Conservation (phyloP, 257 asterid species). For the Salvia hispanica region DNA sequence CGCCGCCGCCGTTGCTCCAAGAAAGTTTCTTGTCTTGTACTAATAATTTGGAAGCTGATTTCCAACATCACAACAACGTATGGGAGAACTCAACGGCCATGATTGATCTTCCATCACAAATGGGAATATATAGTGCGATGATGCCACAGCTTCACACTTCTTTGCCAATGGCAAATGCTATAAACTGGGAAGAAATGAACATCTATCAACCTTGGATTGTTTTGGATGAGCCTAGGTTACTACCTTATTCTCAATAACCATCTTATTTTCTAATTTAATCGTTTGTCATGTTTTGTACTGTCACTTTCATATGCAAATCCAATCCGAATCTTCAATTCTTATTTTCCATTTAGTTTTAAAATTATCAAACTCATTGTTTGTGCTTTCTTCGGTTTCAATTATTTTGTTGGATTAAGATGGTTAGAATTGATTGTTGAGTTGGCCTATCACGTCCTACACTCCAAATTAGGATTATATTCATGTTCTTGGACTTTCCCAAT, state of each 20-base stretch:
- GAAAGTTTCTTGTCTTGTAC: background rate
- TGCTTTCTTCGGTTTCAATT: background rate
- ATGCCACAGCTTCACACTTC: conserved; percentile 21
- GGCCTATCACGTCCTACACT: too few species aligned
- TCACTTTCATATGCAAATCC: conserved; percentile 25
- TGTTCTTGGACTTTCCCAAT: too few species aligned
- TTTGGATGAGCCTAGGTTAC: conserved; percentile 30
- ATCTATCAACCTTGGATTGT: conserved; percentile 27
- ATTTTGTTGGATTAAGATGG: background rate
- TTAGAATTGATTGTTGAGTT: background rate
- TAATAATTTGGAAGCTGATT: conserved; percentile 1
- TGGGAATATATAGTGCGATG: background rate
- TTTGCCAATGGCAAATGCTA: background rate
- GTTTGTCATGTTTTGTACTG: conserved; percentile 16
- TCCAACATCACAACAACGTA: background rate
- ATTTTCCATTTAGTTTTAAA: background rate
- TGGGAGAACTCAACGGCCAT: conserved; percentile 4
- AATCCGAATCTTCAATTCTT: background rate
- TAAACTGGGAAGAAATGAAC: conserved; percentile 41
- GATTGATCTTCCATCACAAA: conserved; percentile 9
- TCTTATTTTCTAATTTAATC: background rate
- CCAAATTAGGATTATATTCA: too few species aligned
- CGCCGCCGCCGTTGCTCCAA: conserved; percentile 11
- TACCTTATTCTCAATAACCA: conserved; percentile 26
- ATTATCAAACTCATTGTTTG: background rate